Evolutionary conservation across 257 asterid genomes (phyloP), one percentile per base, ranked within the genome.

Genomic region (Penstemon barbatus): DNA sequence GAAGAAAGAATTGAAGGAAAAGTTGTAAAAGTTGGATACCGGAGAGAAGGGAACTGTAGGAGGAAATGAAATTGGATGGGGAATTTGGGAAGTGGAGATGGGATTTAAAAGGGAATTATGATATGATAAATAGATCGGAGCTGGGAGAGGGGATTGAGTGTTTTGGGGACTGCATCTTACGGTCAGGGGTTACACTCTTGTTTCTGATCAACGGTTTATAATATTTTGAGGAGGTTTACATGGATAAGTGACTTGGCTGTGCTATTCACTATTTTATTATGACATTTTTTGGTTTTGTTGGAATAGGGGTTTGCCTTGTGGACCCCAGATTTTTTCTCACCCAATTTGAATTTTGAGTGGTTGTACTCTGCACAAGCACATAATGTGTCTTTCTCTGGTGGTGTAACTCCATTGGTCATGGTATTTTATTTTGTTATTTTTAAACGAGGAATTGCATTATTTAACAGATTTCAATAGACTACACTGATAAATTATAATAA

Each of bases 201-300:
- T 11, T 12, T n/a, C n/a, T 65, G 42, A 87, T 82, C 87, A 51
- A 78, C 66, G 87, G 83, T 18, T 50, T 2, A 0, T 0, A 0
- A 39, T 48, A 2, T 5, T 18, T 37, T 5, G 0, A 0, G 6
- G 3, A 1, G 4, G 1, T 36, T 72, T 57, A 65, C 77, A 4
- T 7, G 87, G 90, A 85, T 85, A 53, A 65, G 7, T 80, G 87
- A 80, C 81, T 75, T 85, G 87, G 84, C 57, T 52, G 78, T 73
- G 74, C 37, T 69, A 50, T 49, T 72, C 61, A 74, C 50, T 66
- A 56, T 75, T 74, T 63, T 12, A 8, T 54, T 78, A 52, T 40
- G 11, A 9, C 12, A 48, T 64, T 15, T 40, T 18, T 33, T 7
- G 19, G 41, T 7, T 15, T 39, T 40, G 37, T 15, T 12, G 43